These are phyloP conservation scores for Boletus rubroflammeus DNA, from an alignment of 768 basidiomycete species.

Conservation along the genomic window DNA sequence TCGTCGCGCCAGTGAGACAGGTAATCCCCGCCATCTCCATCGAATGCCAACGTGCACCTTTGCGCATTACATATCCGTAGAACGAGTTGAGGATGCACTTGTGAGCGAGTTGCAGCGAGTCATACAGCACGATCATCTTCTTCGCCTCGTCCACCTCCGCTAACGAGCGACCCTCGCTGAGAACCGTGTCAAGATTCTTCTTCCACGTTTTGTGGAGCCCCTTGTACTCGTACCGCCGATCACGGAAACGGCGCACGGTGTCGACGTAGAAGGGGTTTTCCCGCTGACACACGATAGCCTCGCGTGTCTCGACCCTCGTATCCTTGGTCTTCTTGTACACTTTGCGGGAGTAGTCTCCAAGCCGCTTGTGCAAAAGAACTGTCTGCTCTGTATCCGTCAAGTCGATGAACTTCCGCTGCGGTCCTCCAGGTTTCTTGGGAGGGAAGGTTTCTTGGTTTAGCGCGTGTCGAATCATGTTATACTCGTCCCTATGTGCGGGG, in stretches of 20 bases:
- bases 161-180: slow-evolving; percentile 65
- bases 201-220: slow-evolving; percentile 99
- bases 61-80: slow-evolving; percentile 99
- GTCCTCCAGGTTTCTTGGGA: slow-evolving; percentile 65
- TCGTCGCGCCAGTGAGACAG: slow-evolving; percentile 93
- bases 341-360: slow-evolving; percentile 97
- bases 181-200: slow-evolving; percentile 84
- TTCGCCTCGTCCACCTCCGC: slow-evolving; percentile 94
- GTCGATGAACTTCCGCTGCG: slow-evolving; percentile 79
- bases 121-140: slow-evolving; percentile 98
- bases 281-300: slow-evolving; percentile 93
- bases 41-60: slow-evolving; percentile 98
- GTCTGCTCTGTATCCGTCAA: slow-evolving; percentile 84
- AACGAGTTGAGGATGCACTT: slow-evolving; percentile 99
- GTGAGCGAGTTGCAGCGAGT: slow-evolving; percentile 97
- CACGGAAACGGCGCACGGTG: slow-evolving; percentile 94
- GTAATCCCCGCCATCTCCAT: slow-evolving; percentile 99
- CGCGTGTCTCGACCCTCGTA: slow-evolving; percentile 89
- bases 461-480: slow-evolving; percentile 98
- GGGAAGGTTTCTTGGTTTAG: slow-evolving; percentile 94
- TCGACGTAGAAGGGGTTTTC: slow-evolving; percentile 99
- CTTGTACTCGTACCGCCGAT: slow-evolving; percentile 98
- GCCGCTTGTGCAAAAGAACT: slow-evolving; percentile 88
- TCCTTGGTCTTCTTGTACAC: slow-evolving; percentile 99
- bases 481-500: slow-evolving; percentile 95